Conservation (phyloP, 306 rosid genomes). For the Hippophae tibetana region DNA sequence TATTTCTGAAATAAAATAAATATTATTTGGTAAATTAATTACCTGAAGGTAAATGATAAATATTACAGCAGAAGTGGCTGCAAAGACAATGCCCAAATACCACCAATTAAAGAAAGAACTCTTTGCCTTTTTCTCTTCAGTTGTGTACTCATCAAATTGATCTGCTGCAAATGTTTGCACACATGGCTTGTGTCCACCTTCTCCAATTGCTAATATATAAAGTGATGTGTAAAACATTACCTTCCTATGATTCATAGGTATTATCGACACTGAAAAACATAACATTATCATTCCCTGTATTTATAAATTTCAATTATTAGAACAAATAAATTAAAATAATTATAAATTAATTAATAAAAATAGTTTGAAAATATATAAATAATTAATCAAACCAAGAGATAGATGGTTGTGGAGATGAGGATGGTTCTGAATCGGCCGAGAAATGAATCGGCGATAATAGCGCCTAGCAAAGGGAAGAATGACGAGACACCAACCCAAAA, state of each 20-base stretch:
- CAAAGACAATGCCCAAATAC: constrained; percentile 41
- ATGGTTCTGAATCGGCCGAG: constrained; percentile 43
- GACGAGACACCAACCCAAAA: constrained; percentile 35
- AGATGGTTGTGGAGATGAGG: constrained; percentile 23
- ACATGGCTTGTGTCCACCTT: constrained; percentile 61
- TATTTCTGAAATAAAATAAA: too few species aligned
- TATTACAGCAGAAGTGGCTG: constrained; percentile 41
- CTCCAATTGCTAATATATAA: constrained; percentile 45
- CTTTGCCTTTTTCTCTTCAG: constrained; percentile 33
- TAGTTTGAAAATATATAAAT: background rate
- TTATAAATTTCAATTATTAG: too few species aligned
- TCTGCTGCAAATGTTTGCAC: constrained; percentile 65
- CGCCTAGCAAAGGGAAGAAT: constrained; percentile 34
- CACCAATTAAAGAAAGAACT: constrained; percentile 70
- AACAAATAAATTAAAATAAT: too few species aligned
- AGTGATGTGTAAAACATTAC: constrained; percentile 43
- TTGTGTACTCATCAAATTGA: constrained; percentile 57
- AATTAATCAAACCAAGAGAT: constrained; percentile 7
- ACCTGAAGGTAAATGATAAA: constrained; percentile 38
- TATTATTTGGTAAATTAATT: too few species aligned
- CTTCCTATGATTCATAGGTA: constrained; percentile 32
- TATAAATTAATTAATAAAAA: too few species aligned
- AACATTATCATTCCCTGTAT: constrained; percentile 49
- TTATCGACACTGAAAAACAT: constrained; percentile 43
- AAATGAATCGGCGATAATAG: constrained; percentile 33